Base-by-base conservation (phyloP, 495 filamentous ascomycete species). In the Cryomyces minteri region DNA sequence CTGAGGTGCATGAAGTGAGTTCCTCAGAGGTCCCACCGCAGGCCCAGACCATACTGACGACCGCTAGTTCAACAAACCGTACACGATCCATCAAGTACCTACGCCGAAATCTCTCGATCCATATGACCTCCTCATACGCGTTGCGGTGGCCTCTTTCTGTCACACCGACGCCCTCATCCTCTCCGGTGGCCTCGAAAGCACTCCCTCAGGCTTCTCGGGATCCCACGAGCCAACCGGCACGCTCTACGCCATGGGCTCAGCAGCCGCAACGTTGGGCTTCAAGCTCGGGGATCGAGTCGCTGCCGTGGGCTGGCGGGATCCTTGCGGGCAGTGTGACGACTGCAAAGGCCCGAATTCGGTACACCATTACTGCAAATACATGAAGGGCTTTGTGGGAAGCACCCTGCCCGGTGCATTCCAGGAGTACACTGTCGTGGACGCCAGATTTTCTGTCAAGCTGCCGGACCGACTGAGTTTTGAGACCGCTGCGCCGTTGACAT, bases 191-290 rank as follows among this genome's bases (percentile, higher is more conserved):
- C 53, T 68, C 54, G 50, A 50, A 25, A 58, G 62, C 12, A n/a
- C 60, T 75, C 5, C 72, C 72, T 0, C 62, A 61, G 44, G 74
- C 64, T 25, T 25, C 18, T 25, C 18, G 25, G 72, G 63, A 4
- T 77, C 70, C 0, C 76, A 80, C 51, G 73, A 78, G 57, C 72
- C 70, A 12, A 54, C 67, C 10, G 73, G 76, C 9, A 74, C 67
- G 5, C 64, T 77, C 36, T 66, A 67, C 25, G 60, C 62, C 1
- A 43, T 67, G 31, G 75, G 74, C 29, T 10, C 9, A 14, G 34
- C 9, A 14, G 56, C 63, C 5, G 44, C 55, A 0, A 63, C 70
- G 14, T 50, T 40, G 5, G 55, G 58, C 11, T 72, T 75, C 47
- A 48, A 59, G 31, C 39, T 56, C 18, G 70, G 73, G 42, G 67